A percentile compares a stretch with the other conserved stretches of the same genome.
phyloP scores from a whole-genome alignment of 805 yeast genomes.

The Phaffomyces thermotolerans region DNA sequence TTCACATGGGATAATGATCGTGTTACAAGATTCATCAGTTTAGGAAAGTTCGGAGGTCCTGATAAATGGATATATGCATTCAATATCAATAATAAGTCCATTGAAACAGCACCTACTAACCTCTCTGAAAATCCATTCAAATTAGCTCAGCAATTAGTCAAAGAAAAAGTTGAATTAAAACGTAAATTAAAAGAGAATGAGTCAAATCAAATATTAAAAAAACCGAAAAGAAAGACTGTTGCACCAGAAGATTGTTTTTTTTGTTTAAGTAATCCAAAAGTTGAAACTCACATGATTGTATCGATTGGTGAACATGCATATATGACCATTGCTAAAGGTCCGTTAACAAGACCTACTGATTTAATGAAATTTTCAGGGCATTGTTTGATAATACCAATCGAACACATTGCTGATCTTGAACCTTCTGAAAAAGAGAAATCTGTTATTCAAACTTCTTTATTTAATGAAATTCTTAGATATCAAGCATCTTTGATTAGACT shows the following conservation, averaged over 20 bases:
- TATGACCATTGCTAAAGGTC: conserved; percentile 81
- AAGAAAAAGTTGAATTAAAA: conserved; percentile 3
- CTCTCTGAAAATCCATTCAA: conserved; percentile 28
- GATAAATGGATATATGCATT: conserved; percentile 77
- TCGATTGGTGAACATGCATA: conserved; percentile 64
- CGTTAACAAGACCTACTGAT: conserved; percentile 49
- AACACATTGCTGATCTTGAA: conserved; percentile 50
- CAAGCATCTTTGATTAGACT: conserved; percentile 43
- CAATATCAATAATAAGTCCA: conserved; percentile 28
- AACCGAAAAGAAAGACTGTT: conserved; percentile 32
- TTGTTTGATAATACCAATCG: conserved; percentile 71
- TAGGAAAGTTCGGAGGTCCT: conserved; percentile 49
- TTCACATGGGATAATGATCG: conserved; percentile 47
- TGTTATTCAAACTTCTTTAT: conserved; percentile 26
- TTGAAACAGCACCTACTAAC: conserved; percentile 20
- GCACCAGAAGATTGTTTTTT: conserved; percentile 67
- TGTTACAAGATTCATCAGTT: conserved; percentile 56
- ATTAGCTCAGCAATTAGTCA: background rate
- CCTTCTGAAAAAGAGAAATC: conserved; percentile 16
- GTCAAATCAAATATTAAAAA: conserved; percentile 2
- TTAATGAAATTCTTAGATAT: conserved; percentile 40
- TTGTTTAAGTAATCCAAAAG: conserved; percentile 72
- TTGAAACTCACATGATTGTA: conserved; percentile 74
- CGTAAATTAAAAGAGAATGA: conserved; percentile 10
- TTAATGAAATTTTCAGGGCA: conserved; percentile 66